Evolutionary conservation across 2,329 filamentous ascomycete genomes (phyloP), one percentile per base, ranked within the genome.

Genomic region (Ambrosiella beaveri): DNA sequence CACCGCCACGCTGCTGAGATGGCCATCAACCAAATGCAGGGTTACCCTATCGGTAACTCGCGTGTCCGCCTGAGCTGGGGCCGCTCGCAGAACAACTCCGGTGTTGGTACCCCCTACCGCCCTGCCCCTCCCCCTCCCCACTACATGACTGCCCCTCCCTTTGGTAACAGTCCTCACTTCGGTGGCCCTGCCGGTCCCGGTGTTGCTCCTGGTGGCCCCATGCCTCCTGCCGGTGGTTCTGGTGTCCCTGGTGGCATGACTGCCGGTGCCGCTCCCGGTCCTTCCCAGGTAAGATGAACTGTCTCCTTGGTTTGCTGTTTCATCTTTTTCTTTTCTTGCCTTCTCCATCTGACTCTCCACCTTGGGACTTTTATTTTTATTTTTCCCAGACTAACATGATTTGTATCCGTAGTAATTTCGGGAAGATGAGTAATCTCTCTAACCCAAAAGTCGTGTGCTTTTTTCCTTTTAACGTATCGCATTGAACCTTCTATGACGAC

Each of bases 21-120:
- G 93, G 93, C 93, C 65, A 98, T 98, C 80, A 98, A 98, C 75
- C 93, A 98, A 74, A 98, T 98, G 93, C 93, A 98, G 74, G 93
- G 93, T 62, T 98, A 98, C 70, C 93, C 93, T 27, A 98, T 98
- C 67, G 93, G 93, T 58, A 98, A 98, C 78, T 97, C 91, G 52
- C 89, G 93, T 64, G 93, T 98, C 61, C 89, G 93, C 66, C 80
- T 98, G 64, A 95, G 88, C 70, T 98, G 93, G 93, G 93, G 93
- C 63, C 87, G 93, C 63, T 94, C 87, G 58, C 93, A 98, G 78
- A 98, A 97, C 82, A 98, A 98, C 78, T 97, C 91, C 62, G 93
- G 93, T 59, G 93, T 95, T 61, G 93, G 93, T 64, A 97, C 93
- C 64, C 93, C 93, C 60, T 97, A 98, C 74, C 86, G 93, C 63